Percentiles rank a stretch among this genome's conserved stretches.
These are phyloP conservation scores for Bauhinia variegata DNA, from an alignment of 306 rosid genomes.

Conservation along the genomic window DNA sequence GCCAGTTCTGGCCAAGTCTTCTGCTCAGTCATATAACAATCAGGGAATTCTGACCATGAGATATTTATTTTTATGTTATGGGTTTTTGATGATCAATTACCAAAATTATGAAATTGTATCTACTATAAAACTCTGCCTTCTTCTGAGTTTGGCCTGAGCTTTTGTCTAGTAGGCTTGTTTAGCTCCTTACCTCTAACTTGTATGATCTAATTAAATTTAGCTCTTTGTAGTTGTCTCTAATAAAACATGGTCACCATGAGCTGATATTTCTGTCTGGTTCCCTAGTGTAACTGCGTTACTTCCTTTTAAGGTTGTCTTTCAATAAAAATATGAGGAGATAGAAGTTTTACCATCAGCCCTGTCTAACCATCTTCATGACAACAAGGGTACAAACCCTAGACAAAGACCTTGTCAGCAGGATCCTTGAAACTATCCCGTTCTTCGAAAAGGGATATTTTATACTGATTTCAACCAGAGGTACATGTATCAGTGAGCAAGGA, in stretches of 20 bases:
- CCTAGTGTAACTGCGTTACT: neutral
- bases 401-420: neutral
- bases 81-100: no score
- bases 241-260: neutral
- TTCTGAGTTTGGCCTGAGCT: neutral
- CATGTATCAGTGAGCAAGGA: neutral
- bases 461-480: neutral
- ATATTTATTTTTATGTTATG: no score
- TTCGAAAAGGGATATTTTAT: neutral
- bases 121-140: neutral
- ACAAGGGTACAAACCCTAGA: no score
- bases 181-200: neutral
- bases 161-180: neutral
- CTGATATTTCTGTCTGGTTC: neutral
- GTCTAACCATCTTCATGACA: neutral
- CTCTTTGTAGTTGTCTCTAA: neutral
- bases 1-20: neutral
- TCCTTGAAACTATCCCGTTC: neutral
- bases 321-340: neutral
- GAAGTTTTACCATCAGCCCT: neutral
- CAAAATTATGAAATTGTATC: neutral
- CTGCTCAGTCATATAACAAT: neutral
- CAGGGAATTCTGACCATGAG: no score
- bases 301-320: constrained; percentile 7
- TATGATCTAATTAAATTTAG: neutral